Evolutionary conservation across 75 land plant genomes (phyloP), one percentile per base, ranked within the genome.

Genomic region (Selaginella tamariscina): DNA sequence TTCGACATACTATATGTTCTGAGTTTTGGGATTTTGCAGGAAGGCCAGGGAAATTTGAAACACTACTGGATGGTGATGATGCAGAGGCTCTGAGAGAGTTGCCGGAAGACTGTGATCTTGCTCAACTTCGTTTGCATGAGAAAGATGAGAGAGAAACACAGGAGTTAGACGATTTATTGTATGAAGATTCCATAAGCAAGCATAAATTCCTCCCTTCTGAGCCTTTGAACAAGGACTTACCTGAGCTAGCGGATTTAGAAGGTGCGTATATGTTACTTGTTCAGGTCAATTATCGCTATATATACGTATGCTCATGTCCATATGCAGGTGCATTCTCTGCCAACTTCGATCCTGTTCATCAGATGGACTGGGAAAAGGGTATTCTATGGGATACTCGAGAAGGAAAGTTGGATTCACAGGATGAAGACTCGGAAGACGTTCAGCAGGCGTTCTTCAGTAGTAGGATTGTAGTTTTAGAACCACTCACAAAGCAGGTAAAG

Each of bases 301-400:
- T n/a, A n/a, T n/a, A n/a, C n/a, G n/a, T n/a, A n/a, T n/a, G n/a
- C n/a, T n/a, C n/a, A n/a, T n/a, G n/a, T n/a, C n/a, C n/a, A n/a
- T n/a, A n/a, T n/a, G n/a, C n/a, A 49, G 11, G 54, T 49, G 54
- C 11, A 49, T 23, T 59, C 21, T 26, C 23, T 9, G 62, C n/a
- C 21, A 65, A 69, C 67, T 77, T 81, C 69, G 80, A 81, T 66
- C 83, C 83, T 33, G 71, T 95, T 65, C 97, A 91, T 76, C 93
- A 95, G 59, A 69, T 79, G 64, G 82, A 91, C 39, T 95, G 99
- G 99, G 99, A 91, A 72, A 79, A 79, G 13, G 31, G 31, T 15
- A 95, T 95, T 56, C 32, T 95, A 24, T 95, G 99, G 99, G 89
- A 78, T 56, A 1, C 32, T 11, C n/a, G n/a, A n/a, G n/a, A n/a